Conservation (phyloP, 2,329 filamentous ascomycete species). For the Hyphodiscus sp. region DNA sequence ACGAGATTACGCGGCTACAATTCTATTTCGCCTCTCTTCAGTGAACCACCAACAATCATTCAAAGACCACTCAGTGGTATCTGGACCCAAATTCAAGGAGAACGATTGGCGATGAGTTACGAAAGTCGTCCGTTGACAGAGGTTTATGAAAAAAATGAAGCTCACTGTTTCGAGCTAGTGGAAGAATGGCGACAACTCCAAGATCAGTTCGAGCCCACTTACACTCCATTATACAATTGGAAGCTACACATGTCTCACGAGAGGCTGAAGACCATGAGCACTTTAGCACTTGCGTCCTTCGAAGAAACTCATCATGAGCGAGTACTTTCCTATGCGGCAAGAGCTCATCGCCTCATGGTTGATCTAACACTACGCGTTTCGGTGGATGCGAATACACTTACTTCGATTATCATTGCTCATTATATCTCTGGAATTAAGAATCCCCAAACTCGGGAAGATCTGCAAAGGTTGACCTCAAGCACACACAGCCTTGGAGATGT, state of each 20-base stretch:
- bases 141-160: constrained; percentile 31
- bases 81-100: constrained; percentile 49
- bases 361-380: constrained; percentile 28
- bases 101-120: constrained; percentile 44
- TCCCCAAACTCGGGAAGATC: constrained; percentile 37
- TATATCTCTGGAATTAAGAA: constrained; percentile 49
- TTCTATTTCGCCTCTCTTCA: constrained; percentile 39
- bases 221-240: constrained; percentile 47
- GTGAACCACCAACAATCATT: constrained; percentile 12
- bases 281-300: constrained; percentile 46
- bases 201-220: constrained; percentile 30
- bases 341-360: constrained; percentile 36
- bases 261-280: constrained; percentile 44
- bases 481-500: constrained; percentile 25
- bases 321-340: constrained; percentile 41
- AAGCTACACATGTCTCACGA: constrained; percentile 44
- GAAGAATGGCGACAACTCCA: constrained; percentile 38
- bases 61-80: constrained; percentile 47
- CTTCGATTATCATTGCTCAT: constrained; percentile 32
- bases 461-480: constrained; percentile 24
- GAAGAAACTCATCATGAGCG: constrained; percentile 49
- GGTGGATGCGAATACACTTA: constrained; percentile 16
- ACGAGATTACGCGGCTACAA: constrained; percentile 38
- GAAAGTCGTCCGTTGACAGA: constrained; percentile 33
- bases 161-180: constrained; percentile 34